These are phyloP conservation scores for Ogataea thermomethanolica DNA, from an alignment of 805 yeast species.

Conservation along the genomic window DNA sequence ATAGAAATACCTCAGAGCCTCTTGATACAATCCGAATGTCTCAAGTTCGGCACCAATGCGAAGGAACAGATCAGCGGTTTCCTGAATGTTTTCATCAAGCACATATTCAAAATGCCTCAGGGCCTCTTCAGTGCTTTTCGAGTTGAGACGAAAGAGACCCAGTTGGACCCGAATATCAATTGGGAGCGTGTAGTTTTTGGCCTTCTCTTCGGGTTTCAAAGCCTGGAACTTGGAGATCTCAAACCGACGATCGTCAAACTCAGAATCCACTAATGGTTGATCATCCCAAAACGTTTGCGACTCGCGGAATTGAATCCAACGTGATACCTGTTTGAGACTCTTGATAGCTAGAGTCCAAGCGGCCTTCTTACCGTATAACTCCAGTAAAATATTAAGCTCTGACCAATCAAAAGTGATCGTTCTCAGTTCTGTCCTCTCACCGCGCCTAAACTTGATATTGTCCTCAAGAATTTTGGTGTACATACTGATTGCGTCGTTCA, in stretches of 20 bases:
- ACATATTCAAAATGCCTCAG: slow-evolving; percentile 62
- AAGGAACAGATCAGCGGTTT: slow-evolving; percentile 66
- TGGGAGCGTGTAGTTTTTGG: slow-evolving; percentile 56
- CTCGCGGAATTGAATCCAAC: slow-evolving; percentile 79
- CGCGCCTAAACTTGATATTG: slow-evolving; percentile 44
- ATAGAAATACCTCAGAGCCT: slow-evolving; percentile 65
- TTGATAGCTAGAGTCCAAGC: slow-evolving; percentile 63
- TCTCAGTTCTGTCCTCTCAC: slow-evolving; percentile 21
- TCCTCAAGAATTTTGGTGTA: slow-evolving; percentile 61
- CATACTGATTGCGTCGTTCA: slow-evolving; percentile 70
- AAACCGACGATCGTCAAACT: slow-evolving; percentile 72
- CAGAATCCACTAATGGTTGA: slow-evolving; percentile 58
- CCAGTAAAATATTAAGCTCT: slow-evolving; percentile 78
- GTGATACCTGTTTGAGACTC: slow-evolving; percentile 62
- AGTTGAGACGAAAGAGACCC: slow-evolving; percentile 67
- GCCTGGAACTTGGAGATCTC: slow-evolving; percentile 43
- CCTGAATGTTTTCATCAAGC: slow-evolving; percentile 49
- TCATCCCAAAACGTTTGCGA: slow-evolving; percentile 67
- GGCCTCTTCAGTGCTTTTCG: slow-evolving; percentile 67
- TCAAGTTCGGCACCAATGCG: slow-evolving; percentile 77
- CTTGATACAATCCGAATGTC: slow-evolving; percentile 63
- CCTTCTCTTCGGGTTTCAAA: slow-evolving; percentile 37
- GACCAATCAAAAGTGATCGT: slow-evolving; percentile 77
- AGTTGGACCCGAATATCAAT: slow-evolving; percentile 83
- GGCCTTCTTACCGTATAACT: slow-evolving; percentile 67